Evolutionary conservation across 768 basidiomycete species (phyloP), one percentile per base, ranked within the genome.

Genomic region (Hortiboletus campestris): DNA sequence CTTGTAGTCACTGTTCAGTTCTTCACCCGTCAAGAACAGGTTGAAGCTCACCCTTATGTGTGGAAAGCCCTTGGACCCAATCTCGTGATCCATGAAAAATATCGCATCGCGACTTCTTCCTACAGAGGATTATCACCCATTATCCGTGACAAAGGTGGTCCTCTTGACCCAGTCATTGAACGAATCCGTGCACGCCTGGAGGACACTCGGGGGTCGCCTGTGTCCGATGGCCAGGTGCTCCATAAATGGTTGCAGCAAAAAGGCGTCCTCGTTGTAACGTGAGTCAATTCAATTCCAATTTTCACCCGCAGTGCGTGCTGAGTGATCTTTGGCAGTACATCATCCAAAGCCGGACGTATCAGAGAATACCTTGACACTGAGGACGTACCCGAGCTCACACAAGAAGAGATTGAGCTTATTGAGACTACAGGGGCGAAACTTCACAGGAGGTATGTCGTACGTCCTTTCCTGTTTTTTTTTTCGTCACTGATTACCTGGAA

Each of bases 1-100:
- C 11, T 40, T 7, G 1, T 9, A 6, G 19, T 39, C 11, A 12
- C 6, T 2, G 6, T 46, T 49, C 29, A 13, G 28, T 43, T 10
- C 6, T 22, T 57, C 25, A 56, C n/a, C 19, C 12, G 22, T 11
- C 4, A 47, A 29, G 25, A 46, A 56, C 31, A 81, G 78, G 66
- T 84, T 22, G 82, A 85, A 64, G 75, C 76, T 34, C 82, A 85
- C 59, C 81, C 82, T 13, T 80, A 82, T 65, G 70, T 80, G 32
- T 76, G 76, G 60, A 73, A 78, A 57, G 74, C 74, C 13, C 68
- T 79, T 51, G 63, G 70, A 36, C 64, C 74, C 5, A 63, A 66
- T n/a, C 56, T 77, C 28, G 73, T 68, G 29, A 43, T 70, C n/a
- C 67, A 73, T 45, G 64, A 74, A 51, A 35, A 74, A 58, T 54